These are phyloP conservation scores for Sambucus nigra DNA, from an alignment of 129 eudicot genomes.

Conservation along the genomic window DNA sequence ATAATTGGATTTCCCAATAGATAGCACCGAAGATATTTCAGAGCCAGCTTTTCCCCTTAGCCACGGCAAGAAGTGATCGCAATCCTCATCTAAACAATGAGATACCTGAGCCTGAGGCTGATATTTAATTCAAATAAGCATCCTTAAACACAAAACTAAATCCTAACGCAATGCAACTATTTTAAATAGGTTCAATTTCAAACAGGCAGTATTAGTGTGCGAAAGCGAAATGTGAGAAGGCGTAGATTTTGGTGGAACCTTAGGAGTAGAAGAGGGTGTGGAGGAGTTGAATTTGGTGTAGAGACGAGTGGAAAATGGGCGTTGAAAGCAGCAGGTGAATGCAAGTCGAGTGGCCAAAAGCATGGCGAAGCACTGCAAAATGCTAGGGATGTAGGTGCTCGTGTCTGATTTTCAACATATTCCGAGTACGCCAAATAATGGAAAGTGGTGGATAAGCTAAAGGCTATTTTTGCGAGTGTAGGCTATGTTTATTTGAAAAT, in stretches of 20 bases:
- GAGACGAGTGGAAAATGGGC: conserved; percentile 19
- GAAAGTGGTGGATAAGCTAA: no score
- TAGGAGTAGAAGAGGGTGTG: conserved; percentile 20
- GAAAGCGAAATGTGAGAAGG: no score
- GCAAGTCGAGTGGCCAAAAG: neutral
- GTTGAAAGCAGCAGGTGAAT: conserved; percentile 10
- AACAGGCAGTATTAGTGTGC: neutral
- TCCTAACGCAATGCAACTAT: neutral
- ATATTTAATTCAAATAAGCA: neutral
- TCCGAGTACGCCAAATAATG: no score
- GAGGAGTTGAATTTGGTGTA: conserved; percentile 10
- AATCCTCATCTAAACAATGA: conserved; percentile 23
- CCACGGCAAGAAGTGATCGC: conserved; percentile 57
- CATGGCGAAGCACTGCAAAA: neutral
- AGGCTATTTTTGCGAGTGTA: no score
- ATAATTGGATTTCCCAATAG: conserved; percentile 48
- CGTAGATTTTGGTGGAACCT: conserved; percentile 15
- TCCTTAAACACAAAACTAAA: neutral
- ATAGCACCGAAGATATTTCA: conserved; percentile 48
- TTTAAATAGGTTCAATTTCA: neutral
- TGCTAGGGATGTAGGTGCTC: no score
- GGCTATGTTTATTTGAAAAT: no score
- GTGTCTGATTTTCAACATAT: no score
- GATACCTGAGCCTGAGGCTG: conserved; percentile 16
- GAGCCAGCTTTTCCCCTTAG: conserved; percentile 48